A percentile compares a stretch with the other conserved stretches of the same genome.
phyloP scores from a whole-genome alignment of 2,329 filamentous ascomycete species.

The Exophiala spinifera region DNA sequence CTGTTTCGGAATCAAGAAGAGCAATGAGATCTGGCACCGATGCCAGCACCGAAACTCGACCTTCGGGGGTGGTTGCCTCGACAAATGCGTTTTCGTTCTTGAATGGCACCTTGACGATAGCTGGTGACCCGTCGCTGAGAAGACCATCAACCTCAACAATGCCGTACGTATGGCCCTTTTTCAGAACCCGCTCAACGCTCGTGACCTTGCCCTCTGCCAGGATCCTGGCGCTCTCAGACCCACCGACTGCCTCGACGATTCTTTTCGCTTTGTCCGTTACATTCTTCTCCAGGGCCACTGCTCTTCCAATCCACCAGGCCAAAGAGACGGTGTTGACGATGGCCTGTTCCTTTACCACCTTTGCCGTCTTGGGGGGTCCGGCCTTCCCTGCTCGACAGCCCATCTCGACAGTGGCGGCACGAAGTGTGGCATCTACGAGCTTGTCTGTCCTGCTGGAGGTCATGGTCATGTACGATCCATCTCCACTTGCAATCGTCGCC shows the following conservation, averaged over 20 bases:
- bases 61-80: not conserved
- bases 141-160: slow-evolving; percentile 56
- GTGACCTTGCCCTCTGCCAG: slow-evolving; percentile 65
- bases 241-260: slow-evolving; percentile 49
- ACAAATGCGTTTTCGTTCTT: slow-evolving; percentile 63
- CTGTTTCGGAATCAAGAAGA: slow-evolving; percentile 56
- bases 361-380: slow-evolving; percentile 39
- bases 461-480: slow-evolving; percentile 52
- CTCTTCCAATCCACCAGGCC: slow-evolving; percentile 56
- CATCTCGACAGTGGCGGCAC: slow-evolving; percentile 55
- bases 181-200: slow-evolving; percentile 53
- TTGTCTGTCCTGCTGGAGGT: slow-evolving; percentile 22
- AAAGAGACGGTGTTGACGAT: slow-evolving; percentile 44
- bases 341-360: slow-evolving; percentile 36
- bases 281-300: slow-evolving; percentile 45
- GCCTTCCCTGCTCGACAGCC: slow-evolving; percentile 47
- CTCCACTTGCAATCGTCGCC: slow-evolving; percentile 42
- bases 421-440: slow-evolving; percentile 47
- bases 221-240: slow-evolving; percentile 49
- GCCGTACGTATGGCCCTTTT: slow-evolving; percentile 54
- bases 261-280: slow-evolving; percentile 55
- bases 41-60: slow-evolving; percentile 41
- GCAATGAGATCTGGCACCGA: slow-evolving; percentile 58
- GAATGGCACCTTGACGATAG: slow-evolving; percentile 63
- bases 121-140: slow-evolving; percentile 18